Base-by-base conservation (phyloP, 2,329 filamentous ascomycete species). In the Graphilbum fragrans region DNA sequence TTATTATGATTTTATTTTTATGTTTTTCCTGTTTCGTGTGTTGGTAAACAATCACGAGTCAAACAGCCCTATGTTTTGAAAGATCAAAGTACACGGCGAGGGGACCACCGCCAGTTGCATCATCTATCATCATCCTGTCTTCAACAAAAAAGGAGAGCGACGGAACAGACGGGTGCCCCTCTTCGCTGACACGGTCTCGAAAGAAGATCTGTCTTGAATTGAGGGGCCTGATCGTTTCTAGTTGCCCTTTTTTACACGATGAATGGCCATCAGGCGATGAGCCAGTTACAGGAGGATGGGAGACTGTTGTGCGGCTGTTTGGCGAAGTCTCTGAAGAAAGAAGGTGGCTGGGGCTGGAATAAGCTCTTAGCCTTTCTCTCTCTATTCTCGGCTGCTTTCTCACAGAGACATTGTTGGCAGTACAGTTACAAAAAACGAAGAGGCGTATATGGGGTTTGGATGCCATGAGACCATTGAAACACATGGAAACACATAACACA, bases 21-120 rank as follows among this genome's bases (percentile, higher is more conserved):
- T 40, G 11, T 18, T 38, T 35, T 17, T 20, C 18, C 29, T 39
- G 16, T 32, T 23, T 33, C 31, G 16, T 12, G 20, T 41, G 38
- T 41, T 41, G 35, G 25, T 21, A 41, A 41, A 34, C 18, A 41
- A 35, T 35, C 33, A 41, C 31, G n/a, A 23, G 5, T 17, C 31
- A 16, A 20, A 17, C 6, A 9, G 11, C 12, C 29, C n/a, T 31
- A 5, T 31, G 8, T 12, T 27, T 27, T 5, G 12, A 10, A 5
- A 31, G 12, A 31, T 14, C 27, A 32, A 17, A 35, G 8, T 21
- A 23, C 22, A 37, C n/a, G n/a, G 18, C 18, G 38, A 22, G 35
- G 29, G 23, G 35, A 41, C 17, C 25, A 16, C 21, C 32, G n/a
- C 16, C 37, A 10, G 27, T 20, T 25, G 23, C 23, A 20, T 5